Base-by-base conservation (phyloP, 305 asterid species). In the Rubia occidens region DNA sequence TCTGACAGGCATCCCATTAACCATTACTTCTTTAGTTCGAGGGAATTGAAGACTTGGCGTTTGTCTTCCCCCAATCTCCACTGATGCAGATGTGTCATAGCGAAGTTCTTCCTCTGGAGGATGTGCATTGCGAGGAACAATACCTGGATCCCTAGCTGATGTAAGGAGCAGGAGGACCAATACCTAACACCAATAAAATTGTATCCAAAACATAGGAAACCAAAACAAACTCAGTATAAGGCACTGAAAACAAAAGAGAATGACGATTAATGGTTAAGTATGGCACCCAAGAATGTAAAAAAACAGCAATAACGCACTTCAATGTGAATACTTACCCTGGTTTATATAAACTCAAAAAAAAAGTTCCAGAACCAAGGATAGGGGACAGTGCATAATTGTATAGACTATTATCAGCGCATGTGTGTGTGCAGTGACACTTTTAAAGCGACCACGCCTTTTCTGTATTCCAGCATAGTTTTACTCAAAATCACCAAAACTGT, bases 81-180 rank as follows among this genome's bases (percentile, higher is more conserved):
- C 79, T 0, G 96, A 83, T 63, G 87, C 84, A 72, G 97, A 85
- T 55, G 76, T 71, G 71, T 89, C 96, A 75, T 84, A 84, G 35
- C 87, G 95, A 59, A 83, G 74, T 72, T 87, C 99, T 83, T 91
- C 98, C 80, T 89, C 95, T 15, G 98, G 97, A 11, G 96, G 98
- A 77, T 95, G 98, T 62, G 83, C 78, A 76, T 89, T 91, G 42
- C 99, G 96, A 2, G 98, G 99, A 72, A 95, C 90, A 75, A 95
- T 95, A 73, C 99, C 99, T 24, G 99, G 99, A 77, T 95, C 99
- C 69, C 87, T 89, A 76, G 96, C 79, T 68, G 98, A 91, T 58
- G 98, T 88, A 65, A 91, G 84, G 71, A 89, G 77, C 69, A 95
- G 84, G 71, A 88, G 80, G 71, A 80, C 85, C 86, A 91, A 78